Evolutionary conservation across 169 alveolate species (phyloP).

Genomic region (Babesia ovata): DNA sequence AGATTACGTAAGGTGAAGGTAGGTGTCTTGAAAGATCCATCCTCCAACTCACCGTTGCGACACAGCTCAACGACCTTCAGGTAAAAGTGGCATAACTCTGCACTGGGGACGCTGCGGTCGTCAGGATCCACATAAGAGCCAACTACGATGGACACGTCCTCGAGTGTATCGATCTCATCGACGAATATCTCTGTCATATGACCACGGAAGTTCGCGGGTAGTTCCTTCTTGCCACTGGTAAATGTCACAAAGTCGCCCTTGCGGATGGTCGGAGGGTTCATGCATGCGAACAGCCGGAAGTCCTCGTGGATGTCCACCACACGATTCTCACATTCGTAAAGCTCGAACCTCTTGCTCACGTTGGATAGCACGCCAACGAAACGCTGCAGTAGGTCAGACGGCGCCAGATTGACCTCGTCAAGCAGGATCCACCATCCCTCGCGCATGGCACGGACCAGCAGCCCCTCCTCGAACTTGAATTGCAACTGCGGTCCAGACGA

Average conservation of each 20-base stretch:
- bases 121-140: constrained; percentile 44
- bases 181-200: constrained; percentile 95
- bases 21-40: constrained; percentile 56
- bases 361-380: constrained; percentile 58
- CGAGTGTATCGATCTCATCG: constrained; percentile 84
- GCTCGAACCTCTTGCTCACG: constrained; percentile 57
- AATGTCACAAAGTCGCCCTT: constrained; percentile 77
- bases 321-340: constrained; percentile 85
- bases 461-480: constrained; percentile 95
- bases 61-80: constrained; percentile 34
- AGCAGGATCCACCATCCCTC: constrained; percentile 99
- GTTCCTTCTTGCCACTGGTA: constrained; percentile 94
- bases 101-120: constrained; percentile 47
- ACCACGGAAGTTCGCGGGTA: constrained; percentile 91
- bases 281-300: constrained; percentile 97
- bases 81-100: constrained; percentile 69
- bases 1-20: constrained; percentile 64
- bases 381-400: constrained; percentile 94
- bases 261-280: constrained; percentile 94
- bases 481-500: constrained; percentile 23
- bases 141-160: constrained; percentile 71
- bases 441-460: constrained; percentile 92
- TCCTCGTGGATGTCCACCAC: constrained; percentile 87
- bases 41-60: constrained; percentile 40
- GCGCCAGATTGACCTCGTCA: constrained; percentile 99